Conservation (phyloP, 805 yeast genomes). For the Ogataea angusta region DNA sequence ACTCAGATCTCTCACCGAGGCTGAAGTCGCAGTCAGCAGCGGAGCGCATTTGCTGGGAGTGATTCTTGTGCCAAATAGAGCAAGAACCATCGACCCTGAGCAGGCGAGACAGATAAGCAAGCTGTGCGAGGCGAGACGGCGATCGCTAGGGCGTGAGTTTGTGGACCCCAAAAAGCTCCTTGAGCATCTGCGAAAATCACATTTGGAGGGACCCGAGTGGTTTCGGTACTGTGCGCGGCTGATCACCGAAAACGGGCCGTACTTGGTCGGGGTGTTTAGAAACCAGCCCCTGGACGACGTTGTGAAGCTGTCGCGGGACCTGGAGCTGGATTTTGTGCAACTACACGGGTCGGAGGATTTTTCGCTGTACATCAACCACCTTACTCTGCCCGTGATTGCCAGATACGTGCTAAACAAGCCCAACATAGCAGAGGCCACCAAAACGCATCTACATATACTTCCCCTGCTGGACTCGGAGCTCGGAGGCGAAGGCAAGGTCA, state of each 20-base stretch:
- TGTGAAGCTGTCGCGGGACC: slow-evolving; percentile 36
- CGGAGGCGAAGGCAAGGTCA: slow-evolving; percentile 87
- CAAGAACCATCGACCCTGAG: slow-evolving; percentile 57
- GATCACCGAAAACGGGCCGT: slow-evolving; percentile 50
- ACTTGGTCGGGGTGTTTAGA: slow-evolving; percentile 84
- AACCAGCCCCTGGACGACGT: slow-evolving; percentile 74
- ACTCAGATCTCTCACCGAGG: slow-evolving; percentile 62
- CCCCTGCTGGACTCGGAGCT: slow-evolving; percentile 80
- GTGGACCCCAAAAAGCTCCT: slow-evolving; percentile 26
- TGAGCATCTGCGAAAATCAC: slow-evolving; percentile 19
- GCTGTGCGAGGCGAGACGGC: slow-evolving; percentile 23
- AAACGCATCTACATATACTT: slow-evolving; percentile 41
- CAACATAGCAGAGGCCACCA: slow-evolving; percentile 23
- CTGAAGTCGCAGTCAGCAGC: slow-evolving; percentile 58
- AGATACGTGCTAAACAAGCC: slow-evolving; percentile 64
- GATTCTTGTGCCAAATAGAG: slow-evolving; percentile 80
- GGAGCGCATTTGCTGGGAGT: slow-evolving; percentile 83
- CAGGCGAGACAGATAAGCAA: slow-evolving; percentile 46
- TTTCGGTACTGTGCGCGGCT: slow-evolving; percentile 29
- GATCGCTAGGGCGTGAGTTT: slow-evolving; percentile 20
- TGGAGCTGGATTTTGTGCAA: slow-evolving; percentile 75
- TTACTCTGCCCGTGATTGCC: slow-evolving; percentile 61
- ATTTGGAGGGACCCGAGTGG: slow-evolving; percentile 32
- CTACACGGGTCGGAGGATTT: slow-evolving; percentile 76
- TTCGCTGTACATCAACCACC: slow-evolving; percentile 38